Percentiles rank a stretch among this genome's conserved stretches.
These are phyloP conservation scores for Erythrophleum ivorense DNA, from an alignment of 331 rosid species.

Conservation along the genomic window DNA sequence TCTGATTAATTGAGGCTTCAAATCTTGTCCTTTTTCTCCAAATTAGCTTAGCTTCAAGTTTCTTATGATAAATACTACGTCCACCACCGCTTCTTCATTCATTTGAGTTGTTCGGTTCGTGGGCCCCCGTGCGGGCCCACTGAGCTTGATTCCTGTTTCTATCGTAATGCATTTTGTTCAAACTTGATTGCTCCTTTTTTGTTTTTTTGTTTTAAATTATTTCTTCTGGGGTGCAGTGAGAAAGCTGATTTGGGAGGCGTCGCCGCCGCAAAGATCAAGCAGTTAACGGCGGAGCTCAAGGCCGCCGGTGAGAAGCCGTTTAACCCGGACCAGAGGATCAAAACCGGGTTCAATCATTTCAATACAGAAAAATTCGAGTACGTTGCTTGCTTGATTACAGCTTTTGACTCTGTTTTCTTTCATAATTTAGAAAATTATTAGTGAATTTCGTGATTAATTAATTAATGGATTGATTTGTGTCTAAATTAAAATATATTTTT, in stretches of 20 bases:
- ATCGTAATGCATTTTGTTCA: not conserved
- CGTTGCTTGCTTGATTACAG: not conserved
- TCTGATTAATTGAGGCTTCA: not conserved
- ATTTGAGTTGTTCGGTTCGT: not conserved
- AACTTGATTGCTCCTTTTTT: too few relatives aligned
- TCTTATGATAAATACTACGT: not conserved
- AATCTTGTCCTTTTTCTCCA: conserved; percentile 32
- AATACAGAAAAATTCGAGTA: conserved; percentile 4
- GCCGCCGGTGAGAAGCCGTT: conserved; percentile 21
- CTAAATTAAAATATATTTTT: too few relatives aligned
- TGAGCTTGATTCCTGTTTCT: not conserved
- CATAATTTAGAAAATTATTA: too few relatives aligned
- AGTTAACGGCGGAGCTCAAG: conserved; percentile 62
- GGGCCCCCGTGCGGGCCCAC: not conserved
- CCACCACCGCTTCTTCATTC: not conserved
- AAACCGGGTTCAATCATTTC: conserved; percentile 9
- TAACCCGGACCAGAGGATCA: conserved; percentile 17
- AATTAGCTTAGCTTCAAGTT: not conserved
- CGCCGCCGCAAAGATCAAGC: conserved; percentile 74
- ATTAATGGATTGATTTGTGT: not conserved
- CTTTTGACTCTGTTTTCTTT: too few relatives aligned
- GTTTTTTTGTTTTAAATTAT: too few relatives aligned
- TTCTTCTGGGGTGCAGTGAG: conserved; percentile 43
- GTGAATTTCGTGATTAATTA: not conserved
- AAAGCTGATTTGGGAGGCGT: conserved; percentile 53